Evolutionary conservation across 2,329 filamentous ascomycete genomes (phyloP).

Genomic region (Onygenales sp.): DNA sequence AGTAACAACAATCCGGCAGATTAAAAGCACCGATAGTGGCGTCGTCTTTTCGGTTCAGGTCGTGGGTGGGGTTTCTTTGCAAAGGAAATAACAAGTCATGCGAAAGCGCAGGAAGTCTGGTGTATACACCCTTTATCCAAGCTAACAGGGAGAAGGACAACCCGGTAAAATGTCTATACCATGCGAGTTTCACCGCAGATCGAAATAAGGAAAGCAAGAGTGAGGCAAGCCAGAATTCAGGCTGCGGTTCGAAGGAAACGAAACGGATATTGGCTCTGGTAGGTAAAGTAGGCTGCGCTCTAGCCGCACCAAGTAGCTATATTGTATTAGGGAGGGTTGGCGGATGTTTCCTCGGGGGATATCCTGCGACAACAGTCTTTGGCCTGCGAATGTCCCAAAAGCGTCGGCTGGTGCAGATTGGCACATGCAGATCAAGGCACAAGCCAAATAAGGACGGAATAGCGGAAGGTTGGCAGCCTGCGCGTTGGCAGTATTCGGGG

Average conservation of each 20-base stretch:
- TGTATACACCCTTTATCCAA: background rate
- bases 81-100: background rate
- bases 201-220: background rate
- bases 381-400: background rate
- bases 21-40: background rate
- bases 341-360: background rate
- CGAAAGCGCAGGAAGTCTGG: background rate
- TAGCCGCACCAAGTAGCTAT: background rate
- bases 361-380: background rate
- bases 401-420: background rate
- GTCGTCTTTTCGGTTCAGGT: background rate
- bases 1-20: background rate
- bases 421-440: background rate
- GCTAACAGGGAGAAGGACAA: background rate
- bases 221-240: background rate
- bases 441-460: background rate
- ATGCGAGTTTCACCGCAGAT: background rate
- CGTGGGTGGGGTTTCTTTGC: background rate
- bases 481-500: background rate
- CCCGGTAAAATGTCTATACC: background rate
- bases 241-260: background rate
- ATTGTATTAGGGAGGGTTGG: background rate
- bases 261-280: background rate
- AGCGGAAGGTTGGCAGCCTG: background rate
- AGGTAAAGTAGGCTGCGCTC: background rate